Evolutionary conservation across 331 rosid species (phyloP).

Genomic region (Arachis monticola): DNA sequence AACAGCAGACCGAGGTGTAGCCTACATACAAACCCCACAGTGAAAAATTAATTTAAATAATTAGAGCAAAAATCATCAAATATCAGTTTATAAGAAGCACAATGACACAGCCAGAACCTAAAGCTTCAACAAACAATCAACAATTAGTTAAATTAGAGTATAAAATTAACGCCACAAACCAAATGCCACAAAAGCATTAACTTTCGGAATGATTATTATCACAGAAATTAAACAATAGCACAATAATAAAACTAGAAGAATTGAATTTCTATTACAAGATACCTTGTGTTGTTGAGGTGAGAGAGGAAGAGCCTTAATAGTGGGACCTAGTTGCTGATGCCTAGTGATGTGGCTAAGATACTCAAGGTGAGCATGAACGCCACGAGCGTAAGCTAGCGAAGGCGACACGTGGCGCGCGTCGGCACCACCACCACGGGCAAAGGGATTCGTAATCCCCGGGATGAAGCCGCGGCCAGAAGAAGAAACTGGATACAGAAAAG

Average conservation of each 20-base stretch:
- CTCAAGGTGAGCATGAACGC: constrained; percentile 51
- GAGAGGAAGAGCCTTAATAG: constrained; percentile 49
- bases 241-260: too few relatives aligned
- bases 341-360: constrained; percentile 33
- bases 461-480: constrained; percentile 74
- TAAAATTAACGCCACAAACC: not conserved
- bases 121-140: not conserved
- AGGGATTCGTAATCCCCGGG: constrained; percentile 46
- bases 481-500: constrained; percentile 63
- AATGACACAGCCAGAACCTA: too few relatives aligned
- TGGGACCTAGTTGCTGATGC: constrained; percentile 16
- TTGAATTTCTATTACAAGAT: too few relatives aligned
- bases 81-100: too few relatives aligned
- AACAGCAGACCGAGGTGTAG: constrained; percentile 50
- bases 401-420: constrained; percentile 40
- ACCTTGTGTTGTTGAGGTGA: constrained; percentile 45
- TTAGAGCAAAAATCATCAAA: too few relatives aligned
- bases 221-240: not conserved
- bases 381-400: constrained; percentile 36
- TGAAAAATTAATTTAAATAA: not conserved
- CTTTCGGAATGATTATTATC: not conserved
- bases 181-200: not conserved
- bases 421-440: not conserved
- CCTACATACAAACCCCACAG: constrained; percentile 40
- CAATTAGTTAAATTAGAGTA: not conserved